Base-by-base conservation (phyloP, 768 basidiomycete genomes). In the Pholiota molesta region DNA sequence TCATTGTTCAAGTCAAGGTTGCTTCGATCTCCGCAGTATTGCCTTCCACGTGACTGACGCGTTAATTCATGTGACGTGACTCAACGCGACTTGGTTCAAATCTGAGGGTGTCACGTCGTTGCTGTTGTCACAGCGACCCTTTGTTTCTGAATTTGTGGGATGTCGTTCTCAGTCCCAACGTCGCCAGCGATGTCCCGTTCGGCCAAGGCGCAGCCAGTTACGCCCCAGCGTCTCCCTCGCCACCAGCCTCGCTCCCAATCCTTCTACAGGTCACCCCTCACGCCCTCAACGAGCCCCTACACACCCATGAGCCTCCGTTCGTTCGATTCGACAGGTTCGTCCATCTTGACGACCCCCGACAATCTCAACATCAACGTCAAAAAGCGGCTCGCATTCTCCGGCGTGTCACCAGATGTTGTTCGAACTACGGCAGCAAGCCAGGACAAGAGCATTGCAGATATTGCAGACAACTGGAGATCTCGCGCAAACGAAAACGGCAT, bases 401-500 rank as follows among this genome's bases (percentile, higher is more conserved):
- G 78, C 49, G 68, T 77, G 21, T 86, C 83, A 17, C 83, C 80
- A 13, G 83, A 83, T 66, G 78, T 79, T 40, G 72, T 73, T 21
- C 71, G 64, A 29, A 70, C 62, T 37, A 60, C 68, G 28, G 73
- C 66, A 63, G 37, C 66, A 40, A 69, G 65, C 60, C 75, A 77
- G 65, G 81, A 81, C 65, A 78, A 80, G 65, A 82, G 80, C 68
- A 76, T 86, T 23, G 83, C 85, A 16, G 86, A 89, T 70, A 81
- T 86, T 40, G 83, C 87, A 5, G 81, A 83, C 35, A 90, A 84
- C 70, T 92, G 91, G 91, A 82, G 90, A 59, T 86, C 83, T 31
- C 79, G 89, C 54, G 88, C 89, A 55, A 86, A 78, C 61, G 87
- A 89, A 66, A 86, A 90, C 64, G 89, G 88, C 45, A 90, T 91